phyloP scores from a whole-genome alignment of 2,329 filamentous ascomycete genomes.

The Colletotrichum spinosum region DNA sequence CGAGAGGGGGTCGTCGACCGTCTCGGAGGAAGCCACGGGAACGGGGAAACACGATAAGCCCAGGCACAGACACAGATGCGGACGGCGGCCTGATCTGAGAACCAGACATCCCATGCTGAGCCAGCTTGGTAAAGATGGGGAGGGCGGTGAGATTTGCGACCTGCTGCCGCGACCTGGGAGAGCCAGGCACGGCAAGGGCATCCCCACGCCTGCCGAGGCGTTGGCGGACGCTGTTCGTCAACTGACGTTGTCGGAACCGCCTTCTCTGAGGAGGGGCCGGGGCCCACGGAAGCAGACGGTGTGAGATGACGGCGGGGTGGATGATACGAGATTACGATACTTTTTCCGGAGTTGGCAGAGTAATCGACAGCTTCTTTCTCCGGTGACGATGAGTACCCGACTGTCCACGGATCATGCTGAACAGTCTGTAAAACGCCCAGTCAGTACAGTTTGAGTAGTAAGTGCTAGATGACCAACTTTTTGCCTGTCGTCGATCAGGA shows the following conservation, averaged over 20 bases:
- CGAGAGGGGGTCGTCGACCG: not conserved
- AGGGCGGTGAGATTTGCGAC: no score
- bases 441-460: no score
- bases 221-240: slow-evolving; percentile 12
- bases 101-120: not conserved
- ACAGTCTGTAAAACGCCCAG: no score
- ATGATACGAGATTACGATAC: not conserved
- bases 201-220: not conserved
- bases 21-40: not conserved
- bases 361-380: no score
- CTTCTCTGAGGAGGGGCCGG: not conserved
- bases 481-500: no score
- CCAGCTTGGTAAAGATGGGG: no score
- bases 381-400: no score
- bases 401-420: no score
- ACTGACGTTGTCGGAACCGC: not conserved
- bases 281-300: slow-evolving; percentile 2
- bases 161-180: not conserved
- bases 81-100: not conserved
- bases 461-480: no score
- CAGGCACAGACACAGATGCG: slow-evolving; percentile 1
- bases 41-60: not conserved
- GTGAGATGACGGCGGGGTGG: not conserved
- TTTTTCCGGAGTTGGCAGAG: no score
- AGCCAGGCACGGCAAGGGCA: not conserved